Evolutionary conservation across 1,284 basidiomycete genomes (phyloP), one percentile per base, ranked within the genome.

Genomic region (Fomitopsis pinicola): DNA sequence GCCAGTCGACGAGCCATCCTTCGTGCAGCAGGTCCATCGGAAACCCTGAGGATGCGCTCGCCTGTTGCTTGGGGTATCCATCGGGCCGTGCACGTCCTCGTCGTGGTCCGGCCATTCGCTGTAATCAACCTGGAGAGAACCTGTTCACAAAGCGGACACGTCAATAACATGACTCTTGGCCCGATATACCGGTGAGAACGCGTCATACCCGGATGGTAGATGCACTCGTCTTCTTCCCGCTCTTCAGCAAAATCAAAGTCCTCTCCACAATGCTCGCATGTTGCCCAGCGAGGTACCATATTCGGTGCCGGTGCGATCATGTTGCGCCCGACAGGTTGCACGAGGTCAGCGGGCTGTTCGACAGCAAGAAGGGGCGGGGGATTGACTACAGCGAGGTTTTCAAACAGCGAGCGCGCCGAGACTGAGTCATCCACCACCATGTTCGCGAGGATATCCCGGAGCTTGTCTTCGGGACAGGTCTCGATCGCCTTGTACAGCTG

Each of bases 71-170:
- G 67, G 46, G 1, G 75, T 22, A 22, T 22, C 78, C 72, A 78
- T 80, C 1, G 77, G 77, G 1, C 82, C 81, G 61, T 82, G 80
- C 54, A 70, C 73, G 33, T 71, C 66, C 62, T 81, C 79, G 63
- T 83, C 81, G 75, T 78, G 79, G 63, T 82, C 81, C 6, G 63
- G 69, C 60, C 80, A 81, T 7, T 63, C 66, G 5, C 71, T 72
- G 44, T 80, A 72, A 54, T 79, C 67, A 15, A 72, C 72, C 62
- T 77, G 71, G 40, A 82, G 67, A 28, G 77, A 73, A 15, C 78
- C 80, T 81, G 55, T 7, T 3, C 2, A 1, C 5, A 15, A 30
- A 2, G 30, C 8, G 5, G 30, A 33, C 30, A 7, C 22, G 40
- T 9, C 17, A 9, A 22, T 44, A 30, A 30, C 17, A 9, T 5